These are phyloP conservation scores for Alternaria rosae DNA, from an alignment of 2,329 filamentous ascomycete genomes.

Conservation along the genomic window DNA sequence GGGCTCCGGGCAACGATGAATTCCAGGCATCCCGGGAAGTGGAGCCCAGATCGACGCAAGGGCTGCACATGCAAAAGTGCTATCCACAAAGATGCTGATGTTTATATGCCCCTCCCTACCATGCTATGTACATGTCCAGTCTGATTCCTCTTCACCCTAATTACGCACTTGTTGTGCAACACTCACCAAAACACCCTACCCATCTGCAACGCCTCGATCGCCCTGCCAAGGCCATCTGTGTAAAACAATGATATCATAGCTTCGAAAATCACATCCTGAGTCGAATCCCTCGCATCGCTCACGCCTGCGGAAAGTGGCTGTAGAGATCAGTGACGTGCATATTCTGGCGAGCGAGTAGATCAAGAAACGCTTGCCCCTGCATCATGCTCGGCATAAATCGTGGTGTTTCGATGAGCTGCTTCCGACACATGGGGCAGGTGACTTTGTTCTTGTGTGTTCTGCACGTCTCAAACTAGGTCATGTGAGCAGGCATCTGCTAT, in stretches of 20 bases:
- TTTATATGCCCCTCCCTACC: background rate
- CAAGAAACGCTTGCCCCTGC: conserved; percentile 23
- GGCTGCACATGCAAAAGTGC: conserved; percentile 2
- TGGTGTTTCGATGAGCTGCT: conserved; percentile 37
- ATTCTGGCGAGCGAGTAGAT: conserved; percentile 29
- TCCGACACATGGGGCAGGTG: conserved; percentile 49
- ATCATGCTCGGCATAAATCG: conserved; percentile 19
- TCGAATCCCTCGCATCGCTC: background rate
- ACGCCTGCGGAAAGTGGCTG: conserved; percentile 25
- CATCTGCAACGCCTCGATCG: conserved; percentile 16
- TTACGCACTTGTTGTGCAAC: conserved; percentile 1
- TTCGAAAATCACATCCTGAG: background rate
- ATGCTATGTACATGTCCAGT: conserved; percentile 10
- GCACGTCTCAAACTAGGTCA: conserved; percentile 36
- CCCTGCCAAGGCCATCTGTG: conserved; percentile 13
- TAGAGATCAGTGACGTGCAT: conserved; percentile 26
- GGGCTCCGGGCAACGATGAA: conserved; percentile 41
- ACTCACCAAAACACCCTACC: conserved; percentile 4
- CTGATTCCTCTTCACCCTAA: background rate
- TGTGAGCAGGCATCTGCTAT: conserved; percentile 2
- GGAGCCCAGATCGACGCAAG: conserved; percentile 17
- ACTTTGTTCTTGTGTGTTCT: conserved; percentile 48
- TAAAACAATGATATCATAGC: conserved; percentile 27
- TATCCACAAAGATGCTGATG: conserved; percentile 1
- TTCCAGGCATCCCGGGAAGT: conserved; percentile 22